Conservation (phyloP, 1,284 basidiomycete species). For the Naganishia sp. region DNA sequence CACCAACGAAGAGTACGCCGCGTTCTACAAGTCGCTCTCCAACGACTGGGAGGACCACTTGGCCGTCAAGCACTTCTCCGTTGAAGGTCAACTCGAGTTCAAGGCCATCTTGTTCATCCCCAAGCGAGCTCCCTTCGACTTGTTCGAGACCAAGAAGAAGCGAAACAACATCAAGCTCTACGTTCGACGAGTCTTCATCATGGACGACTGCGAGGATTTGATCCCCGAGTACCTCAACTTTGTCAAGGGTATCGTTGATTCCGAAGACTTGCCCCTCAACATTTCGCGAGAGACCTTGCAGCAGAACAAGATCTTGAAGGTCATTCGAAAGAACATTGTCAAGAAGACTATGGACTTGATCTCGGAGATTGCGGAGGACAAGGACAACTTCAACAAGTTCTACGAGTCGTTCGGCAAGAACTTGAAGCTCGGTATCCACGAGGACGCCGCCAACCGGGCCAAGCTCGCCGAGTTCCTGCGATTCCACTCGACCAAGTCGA, state of each 20-base stretch:
- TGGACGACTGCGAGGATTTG: conserved; percentile 99
- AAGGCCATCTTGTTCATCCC: conserved; percentile 98
- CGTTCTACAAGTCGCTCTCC: conserved; percentile 99
- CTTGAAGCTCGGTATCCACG: conserved; percentile 98
- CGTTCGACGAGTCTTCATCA: conserved; percentile 99
- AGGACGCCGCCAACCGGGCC: conserved; percentile 97
- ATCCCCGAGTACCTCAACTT: conserved; percentile 99
- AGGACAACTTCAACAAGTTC: conserved; percentile 99
- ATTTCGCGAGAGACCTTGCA: conserved; percentile 99
- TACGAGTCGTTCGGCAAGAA: conserved; percentile 93
- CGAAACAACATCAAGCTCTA: conserved; percentile 99
- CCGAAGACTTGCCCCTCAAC: conserved; percentile 98
- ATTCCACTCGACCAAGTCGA: conserved; percentile 95
- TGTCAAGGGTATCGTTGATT: conserved; percentile 99
- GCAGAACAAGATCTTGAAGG: conserved; percentile 99
- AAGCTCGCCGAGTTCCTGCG: conserved; percentile 99
- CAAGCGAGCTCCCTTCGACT: conserved; percentile 98
- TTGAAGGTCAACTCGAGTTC: conserved; percentile 99
- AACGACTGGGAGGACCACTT: conserved; percentile 99
- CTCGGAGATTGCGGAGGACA: conserved; percentile 97
- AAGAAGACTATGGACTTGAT: conserved; percentile 98
- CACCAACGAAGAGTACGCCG: conserved; percentile 84
- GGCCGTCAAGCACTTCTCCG: conserved; percentile 99
- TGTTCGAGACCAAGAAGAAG: conserved; percentile 99
- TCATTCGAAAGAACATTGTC: conserved; percentile 92